Base-by-base conservation (phyloP, 805 yeast genomes). In the Debaryomyces castellii region DNA sequence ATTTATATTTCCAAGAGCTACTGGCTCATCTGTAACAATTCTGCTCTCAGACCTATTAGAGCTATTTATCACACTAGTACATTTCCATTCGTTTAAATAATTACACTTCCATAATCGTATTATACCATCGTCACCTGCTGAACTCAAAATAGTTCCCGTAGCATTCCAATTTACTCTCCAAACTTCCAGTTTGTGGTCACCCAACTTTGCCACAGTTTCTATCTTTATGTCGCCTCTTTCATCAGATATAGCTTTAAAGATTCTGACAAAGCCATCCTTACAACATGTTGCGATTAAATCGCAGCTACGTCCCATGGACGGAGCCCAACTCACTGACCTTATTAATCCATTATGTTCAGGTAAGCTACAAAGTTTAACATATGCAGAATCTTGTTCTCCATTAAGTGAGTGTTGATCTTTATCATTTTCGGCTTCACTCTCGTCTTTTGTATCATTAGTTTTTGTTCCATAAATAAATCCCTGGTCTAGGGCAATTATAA, bases 141-240 rank as follows among this genome's bases (percentile, higher is more conserved):
- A 85, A 53, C 96, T 87, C 50, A 94, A 69, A 4, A 94, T 83
- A 0, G 98, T 89, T 4, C 98, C 98, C 0, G 98, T 89, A 38
- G 85, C 64, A 62, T 94, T 94, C 98, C 99, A 94, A 22, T 87
- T 79, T 1, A 94, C 98, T 33, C 91, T 79, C 99, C 99, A 94
- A 1, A 94, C 97, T 65, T 94, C 96, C 45, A 87, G 85, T 49
- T 81, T 78, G 60, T 89, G 96, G 60, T 87, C 94, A 49, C 76
- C 82, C 51, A 87, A 81, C 53, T 81, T 81, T 39, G 88, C 85
- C 40, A 87, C 59, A 12, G 81, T 70, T 50, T 83, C 87, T 11
- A 87, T 78, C 28, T 74, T 69, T 47, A 66, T 63, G 41, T 57
- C 64, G 3, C 57, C 60, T 34, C 44, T 53, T 27, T 57, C 51